Conservation (phyloP, 108 stramenopile genomes). For the Conticribra weissflogii region DNA sequence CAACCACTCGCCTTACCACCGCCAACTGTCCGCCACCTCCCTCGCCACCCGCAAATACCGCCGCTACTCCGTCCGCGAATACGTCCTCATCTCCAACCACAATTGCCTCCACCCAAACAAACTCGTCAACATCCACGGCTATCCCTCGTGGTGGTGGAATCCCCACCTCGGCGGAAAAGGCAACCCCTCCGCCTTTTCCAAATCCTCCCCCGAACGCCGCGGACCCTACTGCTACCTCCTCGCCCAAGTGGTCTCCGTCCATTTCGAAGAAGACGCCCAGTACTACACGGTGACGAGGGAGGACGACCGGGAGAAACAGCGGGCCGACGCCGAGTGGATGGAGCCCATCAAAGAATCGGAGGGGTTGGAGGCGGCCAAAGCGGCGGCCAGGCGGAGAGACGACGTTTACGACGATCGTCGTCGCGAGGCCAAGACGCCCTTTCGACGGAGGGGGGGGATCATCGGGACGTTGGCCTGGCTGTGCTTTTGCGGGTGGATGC, state of each 20-base stretch:
- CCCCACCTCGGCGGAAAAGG: slow-evolving; percentile 10
- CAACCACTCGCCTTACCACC: too few species aligned
- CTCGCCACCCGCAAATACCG: not conserved
- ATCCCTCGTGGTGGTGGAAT: slow-evolving; percentile 40
- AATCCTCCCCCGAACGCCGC: slow-evolving; percentile 45
- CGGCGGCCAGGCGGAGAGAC: not conserved
- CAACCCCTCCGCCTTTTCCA: too few species aligned
- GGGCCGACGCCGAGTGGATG: slow-evolving; percentile 63
- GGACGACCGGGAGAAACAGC: slow-evolving; percentile 62
- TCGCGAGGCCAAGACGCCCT: too few species aligned
- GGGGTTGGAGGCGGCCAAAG: not conserved
- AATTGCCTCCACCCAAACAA: not conserved
- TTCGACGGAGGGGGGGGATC: too few species aligned
- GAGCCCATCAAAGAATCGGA: not conserved
- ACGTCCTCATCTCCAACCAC: slow-evolving; percentile 46
- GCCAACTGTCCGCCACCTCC: not conserved
- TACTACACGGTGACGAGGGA: slow-evolving; percentile 76
- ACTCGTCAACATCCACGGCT: slow-evolving; percentile 64
- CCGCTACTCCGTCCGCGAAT: slow-evolving; percentile 35
- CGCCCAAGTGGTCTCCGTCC: slow-evolving; percentile 62
- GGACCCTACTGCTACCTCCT: slow-evolving; percentile 76
- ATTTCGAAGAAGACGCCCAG: slow-evolving; percentile 71
- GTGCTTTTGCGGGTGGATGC: too few species aligned
- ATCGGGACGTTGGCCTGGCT: too few species aligned
- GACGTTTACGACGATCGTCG: too few species aligned